These are phyloP conservation scores for Hypoxylon sp. DNA, from an alignment of 2,329 filamentous ascomycete species.

Conservation along the genomic window DNA sequence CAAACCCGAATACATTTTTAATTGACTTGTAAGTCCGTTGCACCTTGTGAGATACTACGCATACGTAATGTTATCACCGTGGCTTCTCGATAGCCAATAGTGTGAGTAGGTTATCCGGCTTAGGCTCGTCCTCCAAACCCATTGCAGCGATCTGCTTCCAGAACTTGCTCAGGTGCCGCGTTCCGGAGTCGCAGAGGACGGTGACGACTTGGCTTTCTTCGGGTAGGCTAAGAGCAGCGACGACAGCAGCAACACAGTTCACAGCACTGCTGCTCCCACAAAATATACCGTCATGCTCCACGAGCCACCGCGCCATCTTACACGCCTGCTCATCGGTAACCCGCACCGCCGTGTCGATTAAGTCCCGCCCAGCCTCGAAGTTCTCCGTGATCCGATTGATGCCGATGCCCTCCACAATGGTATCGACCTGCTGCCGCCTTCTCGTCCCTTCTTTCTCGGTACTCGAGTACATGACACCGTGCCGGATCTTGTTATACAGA, in stretches of 20 bases:
- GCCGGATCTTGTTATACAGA: constrained; percentile 89
- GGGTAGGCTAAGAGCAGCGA: constrained; percentile 74
- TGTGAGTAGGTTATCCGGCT: constrained; percentile 63
- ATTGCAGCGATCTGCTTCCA: constrained; percentile 81
- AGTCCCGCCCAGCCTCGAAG: constrained; percentile 86
- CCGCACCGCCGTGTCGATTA: constrained; percentile 91
- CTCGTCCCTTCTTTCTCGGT: constrained; percentile 94
- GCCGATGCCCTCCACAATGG: constrained; percentile 94
- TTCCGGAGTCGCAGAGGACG: constrained; percentile 87
- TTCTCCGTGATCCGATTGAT: constrained; percentile 96
- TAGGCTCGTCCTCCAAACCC: constrained; percentile 73
- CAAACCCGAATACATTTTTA: constrained; percentile 18
- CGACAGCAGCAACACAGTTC: constrained; percentile 88
- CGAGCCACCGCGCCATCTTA: constrained; percentile 95
- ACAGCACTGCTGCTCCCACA: constrained; percentile 96
- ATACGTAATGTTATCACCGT: constrained; percentile 26
- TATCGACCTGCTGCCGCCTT: constrained; percentile 91
- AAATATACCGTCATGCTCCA: constrained; percentile 96
- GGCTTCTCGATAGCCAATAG: constrained; percentile 63
- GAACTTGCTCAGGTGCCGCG: constrained; percentile 86
- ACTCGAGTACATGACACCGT: constrained; percentile 94
- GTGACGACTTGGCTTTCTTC: constrained; percentile 80
- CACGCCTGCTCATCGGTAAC: constrained; percentile 92
- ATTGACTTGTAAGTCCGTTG: constrained; percentile 11
- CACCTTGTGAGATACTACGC: neutral